phyloP scores from a whole-genome alignment of 495 filamentous ascomycete genomes.

The Eremomyces bilateralis region DNA sequence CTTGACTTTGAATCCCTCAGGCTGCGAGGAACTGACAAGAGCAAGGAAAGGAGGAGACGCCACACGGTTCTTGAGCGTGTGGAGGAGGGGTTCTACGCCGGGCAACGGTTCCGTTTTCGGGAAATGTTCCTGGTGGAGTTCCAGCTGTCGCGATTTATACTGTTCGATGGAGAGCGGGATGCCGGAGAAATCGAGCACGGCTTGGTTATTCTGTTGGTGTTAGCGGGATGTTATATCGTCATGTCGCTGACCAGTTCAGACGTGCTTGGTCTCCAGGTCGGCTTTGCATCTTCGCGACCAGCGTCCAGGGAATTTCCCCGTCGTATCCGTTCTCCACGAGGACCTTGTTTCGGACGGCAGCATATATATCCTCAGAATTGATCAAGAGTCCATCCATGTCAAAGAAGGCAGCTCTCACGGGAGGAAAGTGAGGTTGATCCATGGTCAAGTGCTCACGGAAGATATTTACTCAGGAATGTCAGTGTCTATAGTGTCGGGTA shows the following conservation, averaged over 20 bases:
- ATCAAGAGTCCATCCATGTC: conserved; percentile 25
- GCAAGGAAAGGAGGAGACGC: conserved; percentile 2
- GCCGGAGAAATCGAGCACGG: conserved; percentile 16
- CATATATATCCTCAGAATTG: conserved; percentile 24
- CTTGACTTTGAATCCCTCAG: conserved; percentile 3
- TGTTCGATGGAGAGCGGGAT: conserved; percentile 17
- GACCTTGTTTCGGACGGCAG: conserved; percentile 16
- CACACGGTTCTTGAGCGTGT: conserved; percentile 7
- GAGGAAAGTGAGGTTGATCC: conserved; percentile 21
- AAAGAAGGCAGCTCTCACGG: conserved; percentile 25
- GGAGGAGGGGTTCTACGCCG: conserved; percentile 18
- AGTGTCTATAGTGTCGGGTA: too few species aligned
- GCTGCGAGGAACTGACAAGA: conserved; percentile 7
- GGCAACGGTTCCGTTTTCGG: conserved; percentile 16
- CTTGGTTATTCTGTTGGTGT: conserved; percentile 5
- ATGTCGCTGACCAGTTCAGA: too few species aligned
- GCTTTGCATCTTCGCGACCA: too few species aligned
- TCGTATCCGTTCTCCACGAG: conserved; percentile 17
- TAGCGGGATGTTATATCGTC: too few species aligned
- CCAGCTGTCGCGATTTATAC: conserved; percentile 16
- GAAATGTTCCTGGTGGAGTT: conserved; percentile 12
- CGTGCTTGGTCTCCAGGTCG: too few species aligned
- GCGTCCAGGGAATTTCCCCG: too few species aligned
- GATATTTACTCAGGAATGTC: too few species aligned
- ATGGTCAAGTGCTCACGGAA: too few species aligned